Percentiles rank a stretch among this genome's conserved stretches.
Conservation (phyloP, 345 rosid species). For the Erodium maritimum region DNA sequence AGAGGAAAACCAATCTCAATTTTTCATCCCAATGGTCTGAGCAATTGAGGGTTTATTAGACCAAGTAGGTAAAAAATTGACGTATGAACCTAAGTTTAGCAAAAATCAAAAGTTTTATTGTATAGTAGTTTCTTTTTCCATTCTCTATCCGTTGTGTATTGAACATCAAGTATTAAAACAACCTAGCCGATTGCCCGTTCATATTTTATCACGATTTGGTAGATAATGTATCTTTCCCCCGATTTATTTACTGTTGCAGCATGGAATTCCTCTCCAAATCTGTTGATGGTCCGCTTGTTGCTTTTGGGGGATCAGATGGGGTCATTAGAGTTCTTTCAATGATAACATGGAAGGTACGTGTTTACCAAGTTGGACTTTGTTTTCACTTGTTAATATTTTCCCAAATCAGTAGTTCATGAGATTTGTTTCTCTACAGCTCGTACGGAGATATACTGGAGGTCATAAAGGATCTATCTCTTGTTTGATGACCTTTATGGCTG, state of each 20-base stretch:
- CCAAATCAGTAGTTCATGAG: slow-evolving; percentile 2
- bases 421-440: slow-evolving; percentile 54
- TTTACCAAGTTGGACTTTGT: slow-evolving; percentile 11
- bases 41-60: no score
- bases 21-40: no score
- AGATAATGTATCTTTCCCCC: neutral
- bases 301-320: slow-evolving; percentile 97
- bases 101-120: no score
- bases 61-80: no score
- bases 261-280: slow-evolving; percentile 91
- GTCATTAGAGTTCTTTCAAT: slow-evolving; percentile 97
- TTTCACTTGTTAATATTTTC: slow-evolving; percentile 5
- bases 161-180: neutral
- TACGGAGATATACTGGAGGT: slow-evolving; percentile 89
- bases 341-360: slow-evolving; percentile 95
- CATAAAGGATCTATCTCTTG: slow-evolving; percentile 94
- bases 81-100: no score
- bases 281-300: slow-evolving; percentile 89
- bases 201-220: slow-evolving; percentile 2
- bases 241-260: slow-evolving; percentile 28
- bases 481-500: slow-evolving; percentile 94
- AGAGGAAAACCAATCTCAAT: no score
- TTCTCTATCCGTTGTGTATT: neutral
- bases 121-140: no score
- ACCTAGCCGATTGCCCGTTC: neutral